Evolutionary conservation across 345 rosid species (phyloP).

Genomic region (Citrus cavaleriei): DNA sequence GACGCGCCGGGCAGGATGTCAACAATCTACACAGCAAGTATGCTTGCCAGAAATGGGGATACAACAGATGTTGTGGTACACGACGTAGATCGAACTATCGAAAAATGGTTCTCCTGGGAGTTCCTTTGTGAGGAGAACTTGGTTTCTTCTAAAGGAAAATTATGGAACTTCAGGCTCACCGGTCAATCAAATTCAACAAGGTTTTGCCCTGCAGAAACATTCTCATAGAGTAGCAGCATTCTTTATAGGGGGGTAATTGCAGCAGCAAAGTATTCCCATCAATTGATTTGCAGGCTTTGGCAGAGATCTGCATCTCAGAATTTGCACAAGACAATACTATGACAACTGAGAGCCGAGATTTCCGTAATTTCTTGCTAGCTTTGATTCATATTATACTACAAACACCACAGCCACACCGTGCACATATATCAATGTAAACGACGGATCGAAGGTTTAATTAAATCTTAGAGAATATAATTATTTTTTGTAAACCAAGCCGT

Average conservation of each 20-base stretch:
- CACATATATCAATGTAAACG: not conserved
- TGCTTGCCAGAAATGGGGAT: slow-evolving; percentile 61
- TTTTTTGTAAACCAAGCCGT: not conserved
- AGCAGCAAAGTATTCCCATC: not conserved
- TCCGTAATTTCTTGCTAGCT: not conserved
- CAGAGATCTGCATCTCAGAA: not conserved
- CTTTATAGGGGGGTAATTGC: not conserved
- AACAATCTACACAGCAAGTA: slow-evolving; percentile 63
- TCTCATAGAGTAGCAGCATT: slow-evolving; percentile 18
- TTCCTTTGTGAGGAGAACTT: slow-evolving; percentile 79
- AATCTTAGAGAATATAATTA: not conserved
- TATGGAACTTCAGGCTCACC: slow-evolving; percentile 61
- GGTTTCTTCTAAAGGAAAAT: slow-evolving; percentile 65
- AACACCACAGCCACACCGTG: not conserved
- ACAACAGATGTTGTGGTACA: slow-evolving; percentile 68
- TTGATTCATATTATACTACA: not conserved
- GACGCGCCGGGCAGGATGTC: slow-evolving; percentile 87
- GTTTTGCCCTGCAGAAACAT: slow-evolving; percentile 43
- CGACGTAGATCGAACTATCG: slow-evolving; percentile 67
- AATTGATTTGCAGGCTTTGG: not conserved
- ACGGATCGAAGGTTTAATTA: not conserved
- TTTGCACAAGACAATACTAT: not conserved
- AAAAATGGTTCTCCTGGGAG: slow-evolving; percentile 94
- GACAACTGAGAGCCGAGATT: not conserved
- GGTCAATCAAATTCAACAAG: slow-evolving; percentile 44